Evolutionary conservation across 2,329 filamentous ascomycete species (phyloP), one percentile per base, ranked within the genome.

Genomic region (Pyrenochaeta sp.): DNA sequence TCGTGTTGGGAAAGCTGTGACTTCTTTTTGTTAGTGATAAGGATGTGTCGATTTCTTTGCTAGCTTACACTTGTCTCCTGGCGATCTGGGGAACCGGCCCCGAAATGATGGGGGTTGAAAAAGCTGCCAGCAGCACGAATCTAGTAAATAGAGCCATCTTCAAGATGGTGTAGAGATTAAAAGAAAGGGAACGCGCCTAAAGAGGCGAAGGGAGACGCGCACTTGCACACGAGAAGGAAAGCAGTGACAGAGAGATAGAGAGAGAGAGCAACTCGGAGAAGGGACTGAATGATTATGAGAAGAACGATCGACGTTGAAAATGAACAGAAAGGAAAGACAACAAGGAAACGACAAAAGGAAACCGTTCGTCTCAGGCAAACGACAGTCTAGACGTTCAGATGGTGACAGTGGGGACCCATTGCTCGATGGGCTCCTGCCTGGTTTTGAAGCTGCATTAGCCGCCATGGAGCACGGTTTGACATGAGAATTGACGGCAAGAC

Each of bases 361-460:
- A 41, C 31, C 34, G 55, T 46, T 55, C 48, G 54, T 61, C 44
- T 61, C 56, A 58, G 58, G 49, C 55, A 55, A 51, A 60, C 46
- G 46, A 60, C 39, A 56, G 51, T 48, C 55, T 52, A 63, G 42
- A 60, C 36, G 53, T 59, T 55, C 48, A 54, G 51, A 60, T 46
- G 52, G 54, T 53, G 49, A 50, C 43, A 42, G 35, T 43, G 46
- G 41, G 51, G 41, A 51, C 40, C 54, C 57, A 67, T 58, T 55
- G 60, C 53, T 48, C 28, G 27, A 50, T 50, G 53, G 61, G 59
- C 53, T 40, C 38, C 41, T 32, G 38, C 56, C 49, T 55, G 52
- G 62, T 71, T 69, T 71, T 71, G 65, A 71, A 58, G 68, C 60
- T 62, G 55, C 42, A 51, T 53, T 71, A 72, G 65, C 61, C 69